Evolutionary conservation across 176 grass and related monocot genomes (phyloP).

Genomic region (barley (Hordeum vulgare)): DNA sequence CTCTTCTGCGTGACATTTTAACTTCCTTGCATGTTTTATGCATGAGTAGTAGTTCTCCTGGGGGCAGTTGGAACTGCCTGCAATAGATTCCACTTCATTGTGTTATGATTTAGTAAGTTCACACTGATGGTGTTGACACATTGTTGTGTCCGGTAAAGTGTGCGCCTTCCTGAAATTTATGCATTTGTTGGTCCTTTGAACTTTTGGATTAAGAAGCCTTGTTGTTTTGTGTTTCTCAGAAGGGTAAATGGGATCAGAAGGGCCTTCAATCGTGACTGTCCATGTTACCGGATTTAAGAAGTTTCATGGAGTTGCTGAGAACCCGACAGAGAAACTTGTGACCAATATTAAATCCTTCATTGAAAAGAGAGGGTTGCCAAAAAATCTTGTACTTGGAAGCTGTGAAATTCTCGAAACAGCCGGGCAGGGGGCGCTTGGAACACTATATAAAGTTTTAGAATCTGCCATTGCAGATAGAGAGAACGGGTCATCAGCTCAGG

Average conservation of each 20-base stretch:
- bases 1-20: neutral
- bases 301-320: conserved; percentile 88
- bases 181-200: neutral
- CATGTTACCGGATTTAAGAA: conserved; percentile 98
- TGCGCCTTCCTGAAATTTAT: conserved; percentile 18
- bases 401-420: conserved; percentile 86
- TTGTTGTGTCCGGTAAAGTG: neutral
- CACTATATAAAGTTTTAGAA: conserved; percentile 67
- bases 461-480: conserved; percentile 43
- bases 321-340: conserved; percentile 89
- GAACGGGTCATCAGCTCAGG: conserved; percentile 35
- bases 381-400: conserved; percentile 77
- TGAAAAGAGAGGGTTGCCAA: conserved; percentile 75
- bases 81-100: neutral
- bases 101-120: conserved; percentile 3
- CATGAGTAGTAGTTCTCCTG: neutral
- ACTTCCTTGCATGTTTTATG: neutral
- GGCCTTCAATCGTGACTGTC: conserved; percentile 75
- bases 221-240: neutral
- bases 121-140: neutral
- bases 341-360: conserved; percentile 63
- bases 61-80: conserved; percentile 9
- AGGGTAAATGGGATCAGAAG: conserved; percentile 87
- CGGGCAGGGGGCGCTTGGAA: conserved; percentile 61
- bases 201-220: conserved; percentile 1